Percentiles rank a stretch among this genome's conserved stretches.
Conservation (phyloP, 2,329 filamentous ascomycete species). For the Fusarium begoniae region DNA sequence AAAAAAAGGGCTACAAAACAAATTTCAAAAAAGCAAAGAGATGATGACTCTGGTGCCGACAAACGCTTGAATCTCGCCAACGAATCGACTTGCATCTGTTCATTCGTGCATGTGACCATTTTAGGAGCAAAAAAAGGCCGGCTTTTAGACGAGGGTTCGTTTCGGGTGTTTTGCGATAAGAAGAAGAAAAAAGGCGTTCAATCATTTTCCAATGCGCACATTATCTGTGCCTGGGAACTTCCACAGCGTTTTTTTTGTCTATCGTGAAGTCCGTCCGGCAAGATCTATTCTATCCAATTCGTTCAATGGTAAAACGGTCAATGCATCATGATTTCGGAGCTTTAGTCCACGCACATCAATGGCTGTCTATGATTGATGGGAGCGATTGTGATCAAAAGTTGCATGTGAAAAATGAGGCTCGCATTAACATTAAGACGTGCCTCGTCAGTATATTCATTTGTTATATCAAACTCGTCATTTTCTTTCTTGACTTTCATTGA, state of each 20-base stretch:
- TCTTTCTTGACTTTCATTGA: conserved; percentile 29
- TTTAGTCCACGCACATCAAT: background rate
- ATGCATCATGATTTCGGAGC: background rate
- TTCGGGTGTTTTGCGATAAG: conserved; percentile 26
- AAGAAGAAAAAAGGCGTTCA: conserved; percentile 29
- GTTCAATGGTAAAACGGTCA: background rate
- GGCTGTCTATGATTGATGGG: background rate
- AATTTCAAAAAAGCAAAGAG: conserved; percentile 52
- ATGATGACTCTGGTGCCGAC: conserved; percentile 45
- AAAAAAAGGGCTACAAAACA: conserved; percentile 55
- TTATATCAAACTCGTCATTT: conserved; percentile 37
- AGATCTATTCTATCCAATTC: background rate
- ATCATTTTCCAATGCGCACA: conserved; percentile 24
- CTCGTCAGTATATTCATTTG: conserved; percentile 34
- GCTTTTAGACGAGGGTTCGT: conserved; percentile 38
- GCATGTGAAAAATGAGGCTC: conserved; percentile 22
- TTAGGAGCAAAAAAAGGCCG: conserved; percentile 22
- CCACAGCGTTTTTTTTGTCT: background rate
- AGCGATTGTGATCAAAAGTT: background rate
- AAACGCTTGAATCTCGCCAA: conserved; percentile 27
- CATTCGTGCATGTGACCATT: conserved; percentile 32
- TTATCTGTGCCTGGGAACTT: conserved; percentile 17
- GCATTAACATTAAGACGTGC: conserved; percentile 23
- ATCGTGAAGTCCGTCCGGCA: conserved; percentile 9
- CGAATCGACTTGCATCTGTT: background rate